These are phyloP conservation scores for Melaleuca alternifolia DNA, from an alignment of 345 rosid species.

Conservation along the genomic window DNA sequence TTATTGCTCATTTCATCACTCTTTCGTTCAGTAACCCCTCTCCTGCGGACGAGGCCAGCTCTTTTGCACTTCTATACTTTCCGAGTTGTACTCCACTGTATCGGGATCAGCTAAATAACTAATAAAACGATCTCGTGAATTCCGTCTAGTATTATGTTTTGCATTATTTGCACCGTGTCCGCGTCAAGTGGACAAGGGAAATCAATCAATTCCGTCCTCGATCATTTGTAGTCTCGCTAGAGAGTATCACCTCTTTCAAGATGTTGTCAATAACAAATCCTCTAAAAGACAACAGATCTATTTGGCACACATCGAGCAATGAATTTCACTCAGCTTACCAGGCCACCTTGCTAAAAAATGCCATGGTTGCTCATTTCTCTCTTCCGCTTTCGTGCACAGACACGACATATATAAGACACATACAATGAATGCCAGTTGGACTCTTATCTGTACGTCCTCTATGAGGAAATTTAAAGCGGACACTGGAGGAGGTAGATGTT, in stretches of 20 bases:
- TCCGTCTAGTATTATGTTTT: not conserved
- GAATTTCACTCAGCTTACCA: not conserved
- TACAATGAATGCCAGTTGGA: not conserved
- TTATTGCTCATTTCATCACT: not conserved
- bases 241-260: not conserved
- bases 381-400: not conserved
- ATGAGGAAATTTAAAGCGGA: not conserved
- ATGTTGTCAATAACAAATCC: not conserved
- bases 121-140: not conserved
- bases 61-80: not conserved
- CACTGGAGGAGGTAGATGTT: not conserved
- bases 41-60: not conserved
- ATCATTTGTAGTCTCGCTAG: not conserved
- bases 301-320: not conserved
- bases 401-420: not conserved
- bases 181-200: not conserved
- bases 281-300: not conserved
- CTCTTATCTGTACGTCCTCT: not conserved
- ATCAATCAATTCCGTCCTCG: not conserved
- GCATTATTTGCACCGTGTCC: not conserved
- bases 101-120: not conserved
- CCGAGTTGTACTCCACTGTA: not conserved
- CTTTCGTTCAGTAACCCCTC: not conserved
- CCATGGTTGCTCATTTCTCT: no score
- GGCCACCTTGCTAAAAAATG: no score